Evolutionary conservation across 495 filamentous ascomycete genomes (phyloP), one percentile per base, ranked within the genome.

Genomic region (Penicillium egyptiacum): DNA sequence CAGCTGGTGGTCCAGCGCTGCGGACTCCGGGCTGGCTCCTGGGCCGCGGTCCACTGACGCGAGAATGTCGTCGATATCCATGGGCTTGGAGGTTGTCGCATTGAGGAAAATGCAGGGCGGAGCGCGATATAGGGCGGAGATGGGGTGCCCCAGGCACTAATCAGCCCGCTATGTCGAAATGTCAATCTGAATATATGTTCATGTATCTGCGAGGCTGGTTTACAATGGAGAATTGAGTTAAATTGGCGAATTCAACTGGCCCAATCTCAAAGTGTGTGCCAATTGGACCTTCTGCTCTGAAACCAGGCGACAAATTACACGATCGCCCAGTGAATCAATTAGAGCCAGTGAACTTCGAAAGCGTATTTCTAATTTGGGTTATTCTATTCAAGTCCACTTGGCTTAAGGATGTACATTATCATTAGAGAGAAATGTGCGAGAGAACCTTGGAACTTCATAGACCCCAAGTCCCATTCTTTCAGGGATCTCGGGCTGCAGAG

Each of bases 21-120:
- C 60, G 47, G 75, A 77, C 57, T 86, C 85, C 17, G 75, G 77
- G 12, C 81, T 80, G 56, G 78, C 69, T 64, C 81, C 72, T 53
- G 79, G 71, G 56, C 79, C 73, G 62, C 79, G 82, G 69, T 90
- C 88, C 58, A 93, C 87, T 62, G 90, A 86, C 70, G 83, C 86
- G 58, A 96, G 85, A 62, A 96, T 93, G 73, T 94, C 90, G 72
- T 90, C 84, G 65, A 96, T 96, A 63, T 96, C 91, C 88, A 93
- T 94, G 43, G 53, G 16, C 26, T 40, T 47, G 30, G 40, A 42
- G 35, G 53, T 41, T 31, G 35, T 50, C 47, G 47, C 47, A 50
- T 50, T 45, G 22, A 28, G 47, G 33, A 37, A 47, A 59, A 56
- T 42, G 53, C 40, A 44, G 49, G 26, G 61, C 43, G 62, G 62